Percentiles rank a stretch among this genome's conserved stretches.
Evolutionary conservation across 192 early-diverging fungal genomes (phyloP).

Genomic region (Haplosporangium gracile): DNA sequence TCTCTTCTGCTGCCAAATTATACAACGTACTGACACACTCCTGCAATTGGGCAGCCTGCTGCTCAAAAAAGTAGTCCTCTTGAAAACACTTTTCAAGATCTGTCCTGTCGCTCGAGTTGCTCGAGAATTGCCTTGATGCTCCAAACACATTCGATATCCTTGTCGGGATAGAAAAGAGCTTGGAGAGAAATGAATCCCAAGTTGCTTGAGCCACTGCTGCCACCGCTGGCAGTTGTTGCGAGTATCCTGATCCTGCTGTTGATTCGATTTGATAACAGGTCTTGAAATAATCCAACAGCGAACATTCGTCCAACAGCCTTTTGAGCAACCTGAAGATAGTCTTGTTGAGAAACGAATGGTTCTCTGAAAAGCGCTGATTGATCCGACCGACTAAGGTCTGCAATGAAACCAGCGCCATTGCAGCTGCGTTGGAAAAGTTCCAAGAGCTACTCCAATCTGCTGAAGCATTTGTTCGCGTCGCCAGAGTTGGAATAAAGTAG

Average conservation of each 20-base stretch:
- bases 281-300: constrained; percentile 21
- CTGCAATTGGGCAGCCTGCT: constrained; percentile 24
- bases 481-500: constrained; percentile 26
- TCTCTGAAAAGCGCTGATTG: constrained; percentile 31
- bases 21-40: neutral
- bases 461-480: neutral
- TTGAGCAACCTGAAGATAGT: constrained; percentile 36
- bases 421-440: neutral
- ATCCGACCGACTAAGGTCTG: constrained; percentile 35
- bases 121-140: neutral
- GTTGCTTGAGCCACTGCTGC: neutral
- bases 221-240: neutral
- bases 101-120: neutral
- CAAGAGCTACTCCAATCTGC: neutral
- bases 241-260: neutral
- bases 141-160: constrained; percentile 37
- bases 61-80: constrained; percentile 24
- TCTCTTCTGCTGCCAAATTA: neutral
- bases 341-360: constrained; percentile 44
- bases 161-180: constrained; percentile 42
- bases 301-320: constrained; percentile 7
- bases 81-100: constrained; percentile 32
- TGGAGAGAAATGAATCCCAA: constrained; percentile 40
- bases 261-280: neutral
- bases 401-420: constrained; percentile 21